These are phyloP conservation scores for Termitomyces sp. DNA, from an alignment of 768 basidiomycete species.

Conservation along the genomic window DNA sequence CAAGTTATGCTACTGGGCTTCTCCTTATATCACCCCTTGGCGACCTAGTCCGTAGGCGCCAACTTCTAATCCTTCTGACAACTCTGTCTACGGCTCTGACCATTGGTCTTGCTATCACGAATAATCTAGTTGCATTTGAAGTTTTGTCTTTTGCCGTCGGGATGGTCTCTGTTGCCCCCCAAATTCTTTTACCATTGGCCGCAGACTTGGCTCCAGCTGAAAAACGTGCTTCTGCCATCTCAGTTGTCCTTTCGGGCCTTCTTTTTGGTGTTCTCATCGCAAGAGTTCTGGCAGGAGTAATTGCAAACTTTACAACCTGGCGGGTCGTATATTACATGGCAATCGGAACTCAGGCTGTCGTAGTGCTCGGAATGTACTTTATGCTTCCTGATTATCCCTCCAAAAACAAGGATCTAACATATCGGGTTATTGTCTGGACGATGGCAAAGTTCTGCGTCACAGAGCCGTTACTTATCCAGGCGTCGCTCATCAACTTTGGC, in stretches of 20 bases:
- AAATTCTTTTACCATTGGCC: constrained; percentile 71
- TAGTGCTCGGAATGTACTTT: constrained; percentile 55
- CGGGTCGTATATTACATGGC: constrained; percentile 75
- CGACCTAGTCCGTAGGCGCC: constrained; percentile 78
- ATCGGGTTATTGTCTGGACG: constrained; percentile 62
- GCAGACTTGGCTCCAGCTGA: constrained; percentile 79
- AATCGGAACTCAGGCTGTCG: constrained; percentile 59
- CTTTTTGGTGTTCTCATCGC: constrained; percentile 71
- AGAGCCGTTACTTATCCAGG: constrained; percentile 74
- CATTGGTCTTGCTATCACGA: constrained; percentile 65
- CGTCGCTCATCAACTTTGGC: constrained; percentile 51
- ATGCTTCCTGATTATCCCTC: constrained; percentile 81
- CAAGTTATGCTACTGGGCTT: constrained; percentile 67
- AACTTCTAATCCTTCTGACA: constrained; percentile 62
- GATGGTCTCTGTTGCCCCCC: constrained; percentile 60
- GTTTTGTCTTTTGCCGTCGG: constrained; percentile 70
- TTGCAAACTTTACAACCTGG: constrained; percentile 72
- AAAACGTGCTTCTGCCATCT: constrained; percentile 70
- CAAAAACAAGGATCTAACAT: constrained; percentile 60
- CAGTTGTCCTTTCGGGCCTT: constrained; percentile 66
- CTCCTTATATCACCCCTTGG: constrained; percentile 77
- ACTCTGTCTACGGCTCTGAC: constrained; percentile 52
- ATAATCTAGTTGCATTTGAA: constrained; percentile 55
- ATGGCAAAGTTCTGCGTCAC: constrained; percentile 76
- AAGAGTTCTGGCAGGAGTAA: constrained; percentile 68